These are phyloP conservation scores for Amanita polypyramis DNA, from an alignment of 768 basidiomycete genomes.

Conservation along the genomic window DNA sequence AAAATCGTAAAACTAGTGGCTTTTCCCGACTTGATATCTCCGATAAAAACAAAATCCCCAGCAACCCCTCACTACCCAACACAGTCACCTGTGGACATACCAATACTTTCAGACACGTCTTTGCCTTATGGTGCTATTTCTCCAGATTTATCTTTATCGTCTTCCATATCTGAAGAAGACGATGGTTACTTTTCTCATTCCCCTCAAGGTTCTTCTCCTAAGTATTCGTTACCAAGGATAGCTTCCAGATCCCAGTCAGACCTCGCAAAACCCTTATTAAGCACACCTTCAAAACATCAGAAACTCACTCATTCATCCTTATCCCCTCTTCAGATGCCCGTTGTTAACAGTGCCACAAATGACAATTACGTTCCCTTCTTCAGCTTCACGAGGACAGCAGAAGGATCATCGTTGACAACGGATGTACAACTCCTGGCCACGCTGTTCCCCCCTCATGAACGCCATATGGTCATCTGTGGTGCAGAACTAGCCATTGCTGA, in stretches of 20 bases:
- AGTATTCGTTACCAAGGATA: slow-evolving; percentile 22
- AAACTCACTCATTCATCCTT: slow-evolving; percentile 4
- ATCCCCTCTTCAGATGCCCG: slow-evolving; percentile 8
- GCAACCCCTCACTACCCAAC: slow-evolving; percentile 8
- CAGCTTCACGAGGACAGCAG: slow-evolving; percentile 66
- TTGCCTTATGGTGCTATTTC: slow-evolving; percentile 2
- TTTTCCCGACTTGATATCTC: slow-evolving; percentile 56
- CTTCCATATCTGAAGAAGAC: slow-evolving; percentile 21
- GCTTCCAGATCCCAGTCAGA: slow-evolving; percentile 36
- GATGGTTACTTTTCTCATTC: slow-evolving; percentile 58
- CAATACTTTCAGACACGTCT: slow-evolving; percentile 5
- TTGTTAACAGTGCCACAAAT: background rate
- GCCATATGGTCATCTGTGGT: slow-evolving; percentile 67
- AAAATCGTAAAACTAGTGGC: slow-evolving; percentile 74
- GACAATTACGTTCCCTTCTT: slow-evolving; percentile 53
- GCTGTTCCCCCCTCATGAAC: slow-evolving; percentile 60
- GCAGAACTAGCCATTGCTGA: slow-evolving; percentile 57
- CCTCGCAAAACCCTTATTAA: slow-evolving; percentile 20
- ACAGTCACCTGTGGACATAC: slow-evolving; percentile 8
- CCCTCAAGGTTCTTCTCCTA: slow-evolving; percentile 27
- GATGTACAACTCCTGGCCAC: slow-evolving; percentile 57
- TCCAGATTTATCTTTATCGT: background rate
- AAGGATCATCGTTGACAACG: slow-evolving; percentile 69
- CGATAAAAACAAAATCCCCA: slow-evolving; percentile 14
- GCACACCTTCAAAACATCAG: slow-evolving; percentile 27